Base-by-base conservation (phyloP, 2,329 filamentous ascomycete species). In the Rutstroemia sp. region DNA sequence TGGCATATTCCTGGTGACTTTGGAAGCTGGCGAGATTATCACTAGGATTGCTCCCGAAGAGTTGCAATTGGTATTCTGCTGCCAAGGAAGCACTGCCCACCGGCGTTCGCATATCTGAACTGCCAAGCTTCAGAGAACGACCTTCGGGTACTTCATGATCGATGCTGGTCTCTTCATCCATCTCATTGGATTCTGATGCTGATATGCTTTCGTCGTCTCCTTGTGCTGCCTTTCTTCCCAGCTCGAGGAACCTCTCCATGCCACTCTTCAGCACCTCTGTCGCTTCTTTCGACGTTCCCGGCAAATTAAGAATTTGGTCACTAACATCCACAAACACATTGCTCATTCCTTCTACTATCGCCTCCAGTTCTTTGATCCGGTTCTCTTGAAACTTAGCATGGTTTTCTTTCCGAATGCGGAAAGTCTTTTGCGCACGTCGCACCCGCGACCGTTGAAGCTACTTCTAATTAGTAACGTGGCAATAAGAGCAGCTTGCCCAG, bases 271-370 rank as follows among this genome's bases (percentile, higher is more conserved):
- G 27, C 9, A 54, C 47, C 44, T 38, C 21, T 9, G 50, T 52
- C 3, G 42, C 46, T 19, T 54, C 47, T 5, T n/a, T 42, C 42
- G 51, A 23, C 2, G 48, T 14, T 39, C 25, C 49, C 7, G 48
- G 27, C 14, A 19, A 51, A 6, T 7, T 10, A 14, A 59, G n/a
- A 4, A 61, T 41, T 2, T 42, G 27, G 27, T 60, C 57, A 21
- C 59, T 63, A 19, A 61, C 59, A 1, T 45, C 52, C 16, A 61
- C 34, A 30, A 63, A 58, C 9, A 48, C 48, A 45, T 52, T 59
- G 23, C 51, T 59, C 59, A 61, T 63, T 34, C 56, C 51, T 23
- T 61, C 61, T 12, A 63, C 56, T 2, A 63, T 49, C n/a, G 38
- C 47, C 38, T 61, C 59, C 6, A 63, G 54, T 14, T 57, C 56